Evolutionary conservation across 2,329 filamentous ascomycete species (phyloP), one percentile per base, ranked within the genome.

Genomic region (Aspergillus ochraceoroseus): DNA sequence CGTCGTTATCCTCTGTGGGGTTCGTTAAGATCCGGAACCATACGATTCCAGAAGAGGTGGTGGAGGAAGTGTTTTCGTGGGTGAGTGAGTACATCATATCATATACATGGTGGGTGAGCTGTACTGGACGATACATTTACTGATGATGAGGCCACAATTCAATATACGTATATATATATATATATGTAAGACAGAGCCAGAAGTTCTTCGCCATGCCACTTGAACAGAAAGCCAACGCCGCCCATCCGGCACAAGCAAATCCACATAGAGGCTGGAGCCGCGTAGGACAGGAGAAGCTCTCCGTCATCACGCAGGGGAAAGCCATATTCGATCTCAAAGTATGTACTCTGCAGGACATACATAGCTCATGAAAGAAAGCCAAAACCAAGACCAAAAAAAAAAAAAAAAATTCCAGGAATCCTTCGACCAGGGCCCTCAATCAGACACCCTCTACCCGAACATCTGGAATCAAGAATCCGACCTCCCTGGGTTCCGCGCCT

Each of bases 231-330:
- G 47, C 52, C 47, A 50, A 51, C 2, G 57, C 59, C 5, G 53
- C 57, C 19, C 58, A 64, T 33, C 57, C 57, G 3, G 50, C 49
- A 0, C 42, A 58, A 20, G 46, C 57, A 7, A 58, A 52, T 5
- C 58, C 56, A 1, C 58, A 64, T 29, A 51, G 60, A 20, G 60
- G 60, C 2, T 63, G 57, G 25, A 57, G 56, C 36, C 52, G 47
- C 17, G 44, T 62, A 9, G 59, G 61, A 14, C 56, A 59, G 13
- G 59, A 63, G 38, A 57, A 57, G 32, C 44, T 53, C 11, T 49
- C 46, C 0, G 46, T 41, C 12, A 59, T 63, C 14, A 25, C 48
- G 3, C 46, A 48, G 25, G 47, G 43, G 3, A 46, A 48, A 7
- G 41, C 46, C 12, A 40, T 55, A 7, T 44, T 50, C 7, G 52